These are phyloP conservation scores for Colletotrichum liaoningense DNA, from an alignment of 2,329 filamentous ascomycete genomes.

Conservation along the genomic window DNA sequence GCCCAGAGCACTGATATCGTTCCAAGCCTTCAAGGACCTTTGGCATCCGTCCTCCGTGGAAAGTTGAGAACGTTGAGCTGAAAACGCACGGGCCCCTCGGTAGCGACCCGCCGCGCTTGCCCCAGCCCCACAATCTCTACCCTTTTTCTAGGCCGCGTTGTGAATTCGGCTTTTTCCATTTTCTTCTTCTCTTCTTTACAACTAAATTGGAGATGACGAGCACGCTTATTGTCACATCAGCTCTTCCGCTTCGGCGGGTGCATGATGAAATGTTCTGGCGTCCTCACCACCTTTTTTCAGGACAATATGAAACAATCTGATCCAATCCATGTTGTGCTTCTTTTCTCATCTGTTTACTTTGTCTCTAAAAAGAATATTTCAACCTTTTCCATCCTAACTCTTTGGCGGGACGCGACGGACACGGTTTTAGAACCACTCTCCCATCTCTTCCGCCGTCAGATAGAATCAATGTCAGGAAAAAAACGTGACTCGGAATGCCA, in stretches of 20 bases:
- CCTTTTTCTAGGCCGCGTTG: conserved; percentile 19
- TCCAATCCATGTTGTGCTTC: conserved; percentile 54
- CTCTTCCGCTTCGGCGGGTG: conserved; percentile 64
- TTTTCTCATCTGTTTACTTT: not conserved
- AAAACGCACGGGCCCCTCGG: conserved; percentile 20
- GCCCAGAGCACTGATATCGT: not conserved
- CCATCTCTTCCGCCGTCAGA: not conserved
- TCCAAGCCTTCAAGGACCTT: no score
- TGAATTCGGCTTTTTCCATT: conserved; percentile 36
- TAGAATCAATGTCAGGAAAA: not conserved
- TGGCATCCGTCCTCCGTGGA: not conserved
- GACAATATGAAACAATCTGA: conserved; percentile 75
- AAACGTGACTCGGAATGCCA: not conserved
- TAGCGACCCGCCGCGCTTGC: not conserved
- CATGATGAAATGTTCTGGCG: conserved; percentile 75
- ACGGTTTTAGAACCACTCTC: not conserved
- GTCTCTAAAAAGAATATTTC: not conserved
- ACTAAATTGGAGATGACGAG: conserved; percentile 87
- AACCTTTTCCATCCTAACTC: not conserved
- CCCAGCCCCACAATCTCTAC: conserved; percentile 20
- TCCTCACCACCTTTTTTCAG: conserved; percentile 70
- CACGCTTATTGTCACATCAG: conserved; percentile 70
- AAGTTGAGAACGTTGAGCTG: not conserved
- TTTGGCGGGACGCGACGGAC: not conserved
- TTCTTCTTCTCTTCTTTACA: conserved; percentile 61